These are phyloP conservation scores for Zygoascus bituminiphila DNA, from an alignment of 805 yeast species.

Conservation along the genomic window DNA sequence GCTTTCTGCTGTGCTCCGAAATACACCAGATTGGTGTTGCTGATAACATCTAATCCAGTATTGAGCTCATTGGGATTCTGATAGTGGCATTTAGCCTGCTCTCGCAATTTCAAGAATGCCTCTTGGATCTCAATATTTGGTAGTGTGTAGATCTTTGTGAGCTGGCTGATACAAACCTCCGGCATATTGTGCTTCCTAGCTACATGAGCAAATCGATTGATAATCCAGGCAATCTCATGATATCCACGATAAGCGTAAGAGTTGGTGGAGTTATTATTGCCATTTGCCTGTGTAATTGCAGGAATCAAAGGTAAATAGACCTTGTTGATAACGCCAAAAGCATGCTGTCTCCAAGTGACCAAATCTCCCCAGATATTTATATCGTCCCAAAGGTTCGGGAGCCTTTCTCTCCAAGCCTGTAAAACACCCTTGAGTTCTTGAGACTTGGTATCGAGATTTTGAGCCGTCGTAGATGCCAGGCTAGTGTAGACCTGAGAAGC, in stretches of 20 bases:
- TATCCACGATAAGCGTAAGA: slow-evolving; percentile 96
- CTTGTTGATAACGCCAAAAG: slow-evolving; percentile 90
- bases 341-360: slow-evolving; percentile 98
- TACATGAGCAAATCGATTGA: slow-evolving; percentile 95
- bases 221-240: slow-evolving; percentile 99
- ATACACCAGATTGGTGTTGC: slow-evolving; percentile 91
- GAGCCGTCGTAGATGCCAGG: slow-evolving; percentile 81
- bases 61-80: slow-evolving; percentile 84
- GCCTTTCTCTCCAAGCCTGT: slow-evolving; percentile 96
- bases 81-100: slow-evolving; percentile 96
- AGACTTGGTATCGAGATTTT: slow-evolving; percentile 82
- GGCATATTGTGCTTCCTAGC: slow-evolving; percentile 96
- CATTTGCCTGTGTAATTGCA: slow-evolving; percentile 56
- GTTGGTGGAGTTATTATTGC: slow-evolving; percentile 47
- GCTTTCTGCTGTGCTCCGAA: slow-evolving; percentile 98
- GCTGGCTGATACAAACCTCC: slow-evolving; percentile 88
- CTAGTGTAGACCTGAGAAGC: slow-evolving; percentile 91
- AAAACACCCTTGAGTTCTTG: slow-evolving; percentile 91
- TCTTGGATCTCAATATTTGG: slow-evolving; percentile 98
- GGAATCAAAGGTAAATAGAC: slow-evolving; percentile 91
- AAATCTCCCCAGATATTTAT: slow-evolving; percentile 96
- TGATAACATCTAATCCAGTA: slow-evolving; percentile 93
- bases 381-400: slow-evolving; percentile 97
- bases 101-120: slow-evolving; percentile 89
- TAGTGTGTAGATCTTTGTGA: slow-evolving; percentile 86